A percentile compares a stretch with the other conserved stretches of the same genome.
phyloP scores from a whole-genome alignment of 768 basidiomycete species.

The Serendipita indica region DNA sequence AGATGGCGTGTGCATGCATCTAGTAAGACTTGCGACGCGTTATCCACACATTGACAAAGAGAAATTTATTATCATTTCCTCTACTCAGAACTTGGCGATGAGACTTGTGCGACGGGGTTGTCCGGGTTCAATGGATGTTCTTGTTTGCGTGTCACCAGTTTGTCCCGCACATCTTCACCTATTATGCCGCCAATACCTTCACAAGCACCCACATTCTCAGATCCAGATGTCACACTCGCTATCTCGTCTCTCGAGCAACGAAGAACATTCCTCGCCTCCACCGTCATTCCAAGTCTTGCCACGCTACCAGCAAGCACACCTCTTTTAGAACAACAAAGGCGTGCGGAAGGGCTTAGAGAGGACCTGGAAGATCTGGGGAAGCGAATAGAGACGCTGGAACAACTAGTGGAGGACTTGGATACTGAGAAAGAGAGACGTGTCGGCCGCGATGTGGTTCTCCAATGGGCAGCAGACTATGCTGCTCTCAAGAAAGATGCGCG shows the following conservation, averaged over 20 bases:
- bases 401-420: conserved; percentile 55
- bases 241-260: conserved; percentile 1
- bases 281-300: not conserved
- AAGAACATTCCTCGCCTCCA: not conserved
- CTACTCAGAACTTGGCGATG: too few relatives aligned
- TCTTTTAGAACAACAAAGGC: conserved; percentile 50
- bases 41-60: too few relatives aligned
- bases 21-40: too few relatives aligned
- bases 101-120: too few relatives aligned
- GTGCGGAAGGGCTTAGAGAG: conserved; percentile 59
- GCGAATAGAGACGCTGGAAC: conserved; percentile 58
- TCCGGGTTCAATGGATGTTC: too few relatives aligned
- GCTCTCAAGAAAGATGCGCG: conserved; percentile 53
- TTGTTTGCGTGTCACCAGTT: too few relatives aligned
- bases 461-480: conserved; percentile 22
- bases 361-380: conserved; percentile 49
- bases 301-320: conserved; percentile 19
- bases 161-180: too few relatives aligned
- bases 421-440: conserved; percentile 36
- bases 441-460: conserved; percentile 35
- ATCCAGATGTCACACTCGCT: not conserved
- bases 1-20: too few relatives aligned
- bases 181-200: conserved; percentile 7
- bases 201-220: not conserved
- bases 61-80: too few relatives aligned